A percentile compares a stretch with the other conserved stretches of the same genome.
Evolutionary conservation across 139 green algal genomes (phyloP).

Genomic region (Volvox reticuliferus): DNA sequence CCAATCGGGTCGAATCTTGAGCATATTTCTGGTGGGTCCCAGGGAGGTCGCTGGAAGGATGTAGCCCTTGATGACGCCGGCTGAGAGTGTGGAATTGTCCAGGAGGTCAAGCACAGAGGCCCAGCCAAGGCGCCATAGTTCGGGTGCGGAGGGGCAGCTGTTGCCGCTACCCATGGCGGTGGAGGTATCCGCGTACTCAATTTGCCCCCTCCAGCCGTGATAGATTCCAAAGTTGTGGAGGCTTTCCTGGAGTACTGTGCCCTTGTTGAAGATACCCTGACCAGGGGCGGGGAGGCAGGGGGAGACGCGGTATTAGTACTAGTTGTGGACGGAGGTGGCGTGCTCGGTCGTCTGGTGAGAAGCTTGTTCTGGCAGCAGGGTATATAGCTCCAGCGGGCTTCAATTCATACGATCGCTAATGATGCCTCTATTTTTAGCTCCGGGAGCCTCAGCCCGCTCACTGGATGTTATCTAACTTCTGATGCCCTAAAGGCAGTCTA

Average conservation of each 20-base stretch:
- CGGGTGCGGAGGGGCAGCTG: constrained; percentile 11
- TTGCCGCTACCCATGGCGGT: constrained; percentile 16
- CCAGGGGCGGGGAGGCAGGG: background rate
- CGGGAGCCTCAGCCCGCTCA: too few relatives aligned
- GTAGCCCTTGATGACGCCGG: background rate
- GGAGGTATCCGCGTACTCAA: constrained; percentile 14
- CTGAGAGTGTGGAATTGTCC: background rate
- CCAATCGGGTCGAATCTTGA: constrained; percentile 19
- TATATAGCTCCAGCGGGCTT: background rate
- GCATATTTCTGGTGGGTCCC: background rate
- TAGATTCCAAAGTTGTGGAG: constrained; percentile 39
- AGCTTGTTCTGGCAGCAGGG: background rate
- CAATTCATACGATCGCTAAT: background rate
- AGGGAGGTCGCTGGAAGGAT: constrained; percentile 1
- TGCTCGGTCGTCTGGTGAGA: too few relatives aligned
- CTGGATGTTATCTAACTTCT: background rate
- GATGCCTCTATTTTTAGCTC: too few relatives aligned
- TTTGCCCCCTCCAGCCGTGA: constrained; percentile 13
- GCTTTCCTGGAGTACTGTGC: background rate
- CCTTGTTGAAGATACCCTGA: constrained; percentile 21
- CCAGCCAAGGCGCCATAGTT: constrained; percentile 44
- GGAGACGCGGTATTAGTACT: too few relatives aligned
- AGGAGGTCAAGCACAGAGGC: background rate
- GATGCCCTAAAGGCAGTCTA: background rate
- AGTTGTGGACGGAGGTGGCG: too few relatives aligned